Base-by-base conservation (phyloP, 495 filamentous ascomycete genomes). In the Talaromyces nanjingensis region DNA sequence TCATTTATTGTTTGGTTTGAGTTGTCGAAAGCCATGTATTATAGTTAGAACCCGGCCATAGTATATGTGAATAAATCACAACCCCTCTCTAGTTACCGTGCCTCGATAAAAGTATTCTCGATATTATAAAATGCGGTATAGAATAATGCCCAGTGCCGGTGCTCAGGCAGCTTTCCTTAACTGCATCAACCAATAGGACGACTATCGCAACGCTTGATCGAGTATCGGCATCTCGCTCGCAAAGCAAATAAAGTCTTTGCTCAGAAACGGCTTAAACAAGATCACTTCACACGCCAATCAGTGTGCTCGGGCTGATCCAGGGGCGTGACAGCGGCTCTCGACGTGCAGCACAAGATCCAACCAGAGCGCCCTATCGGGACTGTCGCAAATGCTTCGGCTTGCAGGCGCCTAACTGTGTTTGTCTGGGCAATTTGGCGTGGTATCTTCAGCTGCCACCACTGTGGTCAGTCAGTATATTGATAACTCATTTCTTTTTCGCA, bases 321-420 rank as follows among this genome's bases (percentile, higher is more conserved):
- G 60, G 60, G 47, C 60, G 60, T 62, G 60, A 62, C 60, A 49
- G 60, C 60, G 60, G 60, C 60, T 62, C 60, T 31, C 60, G 25
- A 52, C 25, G 60, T 62, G 60, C 60, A 62, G 60, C 20, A 49
- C 45, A 22, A 22, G 39, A 34, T 52, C 60, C 60, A 62, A 62
- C 60, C 60, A 62, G 24, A 29, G 45, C 45, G 25, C n/a, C 29
- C 27, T 34, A 33, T 18, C 24, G 14, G 9, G 14, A 18, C 7
- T 54, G 4, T 62, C n/a, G 42, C 24, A 47, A 16, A 52, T 42
- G 14, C 33, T 42, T 42, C 37, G 37, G 37, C 37, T 9, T 42
- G 58, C 29, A 62, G 45, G 42, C 60, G 60, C 47, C 60, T 29
- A 67, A 22, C 56, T 20, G 56, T 27, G 53, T 56, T 56, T 56